Conservation (phyloP, 176 grass and related monocot species). For the Themeda triandra region DNA sequence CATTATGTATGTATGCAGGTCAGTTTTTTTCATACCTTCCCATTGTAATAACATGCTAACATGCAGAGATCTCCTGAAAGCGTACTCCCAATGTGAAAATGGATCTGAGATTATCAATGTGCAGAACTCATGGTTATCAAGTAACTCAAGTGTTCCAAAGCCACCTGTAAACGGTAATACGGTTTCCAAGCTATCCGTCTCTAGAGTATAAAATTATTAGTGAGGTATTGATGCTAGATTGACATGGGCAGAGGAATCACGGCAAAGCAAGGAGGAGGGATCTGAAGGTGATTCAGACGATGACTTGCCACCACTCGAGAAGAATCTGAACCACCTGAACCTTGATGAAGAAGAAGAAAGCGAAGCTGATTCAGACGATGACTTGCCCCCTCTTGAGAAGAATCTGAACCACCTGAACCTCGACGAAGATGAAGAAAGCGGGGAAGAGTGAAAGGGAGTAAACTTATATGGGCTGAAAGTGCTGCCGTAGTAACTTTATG, state of each 20-base stretch:
- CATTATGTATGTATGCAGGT: background rate
- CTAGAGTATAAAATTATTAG: background rate
- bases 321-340: slow-evolving; percentile 82
- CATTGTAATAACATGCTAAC: slow-evolving; percentile 9
- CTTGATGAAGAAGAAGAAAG: slow-evolving; percentile 50
- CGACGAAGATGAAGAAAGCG: slow-evolving; percentile 52
- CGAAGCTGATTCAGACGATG: no score
- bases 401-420: slow-evolving; percentile 79
- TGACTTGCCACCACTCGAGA: slow-evolving; percentile 76
- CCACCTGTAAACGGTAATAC: slow-evolving; percentile 49
- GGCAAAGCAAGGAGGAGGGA: slow-evolving; percentile 23
- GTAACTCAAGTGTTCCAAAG: slow-evolving; percentile 54
- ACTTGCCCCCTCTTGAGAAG: slow-evolving; percentile 77
- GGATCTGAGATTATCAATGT: slow-evolving; percentile 81
- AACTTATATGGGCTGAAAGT: background rate
- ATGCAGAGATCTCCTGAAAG: slow-evolving; percentile 78
- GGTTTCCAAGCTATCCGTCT: background rate
- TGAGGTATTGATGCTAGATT: background rate
- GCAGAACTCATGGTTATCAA: slow-evolving; percentile 89
- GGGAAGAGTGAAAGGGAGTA: slow-evolving; percentile 45
- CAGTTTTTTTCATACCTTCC: background rate
- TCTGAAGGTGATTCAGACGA: slow-evolving; percentile 71
- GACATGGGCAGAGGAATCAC: slow-evolving; percentile 7
- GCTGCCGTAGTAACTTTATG: background rate
- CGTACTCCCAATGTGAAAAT: slow-evolving; percentile 79